phyloP scores from a whole-genome alignment of 768 basidiomycete species.

The Lentinula aciculospora region DNA sequence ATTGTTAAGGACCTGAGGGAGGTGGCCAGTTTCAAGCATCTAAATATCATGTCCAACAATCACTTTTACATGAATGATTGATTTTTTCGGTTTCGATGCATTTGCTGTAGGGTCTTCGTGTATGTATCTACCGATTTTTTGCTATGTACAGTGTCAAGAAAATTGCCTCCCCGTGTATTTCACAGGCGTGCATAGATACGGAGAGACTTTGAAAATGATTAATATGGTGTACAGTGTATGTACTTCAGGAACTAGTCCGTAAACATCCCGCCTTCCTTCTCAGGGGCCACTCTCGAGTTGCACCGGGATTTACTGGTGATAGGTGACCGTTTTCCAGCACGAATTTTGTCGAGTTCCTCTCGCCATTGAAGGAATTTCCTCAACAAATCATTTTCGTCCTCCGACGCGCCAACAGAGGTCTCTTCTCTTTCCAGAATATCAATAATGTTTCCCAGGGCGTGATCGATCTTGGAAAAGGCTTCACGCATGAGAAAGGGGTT shows the following conservation, averaged over 20 bases:
- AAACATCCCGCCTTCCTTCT: conserved; percentile 27
- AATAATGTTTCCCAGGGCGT: conserved; percentile 37
- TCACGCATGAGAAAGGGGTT: conserved; percentile 43
- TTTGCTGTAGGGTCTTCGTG: no score
- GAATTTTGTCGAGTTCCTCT: conserved; percentile 30
- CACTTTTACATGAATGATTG: no score
- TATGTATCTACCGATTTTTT: background rate
- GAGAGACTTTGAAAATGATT: no score
- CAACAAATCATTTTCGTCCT: conserved; percentile 26
- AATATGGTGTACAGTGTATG: no score
- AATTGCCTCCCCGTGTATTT: no score
- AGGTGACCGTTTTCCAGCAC: conserved; percentile 12
- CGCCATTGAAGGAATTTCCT: conserved; percentile 37
- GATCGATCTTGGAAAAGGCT: conserved; percentile 37
- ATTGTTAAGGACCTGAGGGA: no score
- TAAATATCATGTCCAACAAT: no score
- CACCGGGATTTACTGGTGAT: conserved; percentile 11
- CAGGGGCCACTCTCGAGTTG: conserved; percentile 11
- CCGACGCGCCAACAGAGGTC: conserved; percentile 25
- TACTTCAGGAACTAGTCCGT: conserved; percentile 18
- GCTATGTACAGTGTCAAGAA: no score
- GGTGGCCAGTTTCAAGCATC: background rate
- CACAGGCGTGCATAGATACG: no score
- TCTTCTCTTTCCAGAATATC: conserved; percentile 38
- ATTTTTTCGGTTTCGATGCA: no score